A percentile compares a stretch with the other conserved stretches of the same genome.
Evolutionary conservation across 2,329 filamentous ascomycete species (phyloP).

Genomic region (Fusarium duplospermum): DNA sequence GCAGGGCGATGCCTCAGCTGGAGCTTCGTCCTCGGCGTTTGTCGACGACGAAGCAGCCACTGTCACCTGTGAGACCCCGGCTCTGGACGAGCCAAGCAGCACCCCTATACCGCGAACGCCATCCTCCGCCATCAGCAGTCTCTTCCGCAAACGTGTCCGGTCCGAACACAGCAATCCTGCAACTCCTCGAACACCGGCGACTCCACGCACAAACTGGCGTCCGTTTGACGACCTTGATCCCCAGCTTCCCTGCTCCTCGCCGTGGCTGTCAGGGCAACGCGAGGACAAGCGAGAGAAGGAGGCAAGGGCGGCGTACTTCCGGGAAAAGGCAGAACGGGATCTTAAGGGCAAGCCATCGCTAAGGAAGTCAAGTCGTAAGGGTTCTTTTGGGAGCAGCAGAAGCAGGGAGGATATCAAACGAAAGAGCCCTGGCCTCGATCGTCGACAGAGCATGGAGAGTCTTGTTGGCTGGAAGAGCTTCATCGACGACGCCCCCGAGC

Average conservation of each 20-base stretch:
- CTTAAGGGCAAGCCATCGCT: slow-evolving; percentile 7
- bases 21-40: slow-evolving; percentile 5
- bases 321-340: slow-evolving; percentile 33
- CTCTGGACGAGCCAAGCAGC: slow-evolving; percentile 14
- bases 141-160: slow-evolving; percentile 44
- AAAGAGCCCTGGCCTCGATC: not conserved
- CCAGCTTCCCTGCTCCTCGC: slow-evolving; percentile 35
- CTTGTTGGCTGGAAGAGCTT: slow-evolving; percentile 40
- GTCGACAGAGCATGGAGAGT: slow-evolving; percentile 39
- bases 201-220: slow-evolving; percentile 39
- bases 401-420: slow-evolving; percentile 22
- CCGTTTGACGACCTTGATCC: slow-evolving; percentile 41
- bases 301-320: slow-evolving; percentile 38
- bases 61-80: slow-evolving; percentile 8
- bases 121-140: slow-evolving; percentile 36
- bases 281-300: slow-evolving; percentile 34
- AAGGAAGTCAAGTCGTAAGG: slow-evolving; percentile 16
- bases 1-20: slow-evolving; percentile 13
- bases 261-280: slow-evolving; percentile 37
- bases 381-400: slow-evolving; percentile 18
- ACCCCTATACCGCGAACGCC: slow-evolving; percentile 28
- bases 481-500: slow-evolving; percentile 38
- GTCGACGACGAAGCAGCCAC: not conserved
- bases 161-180: slow-evolving; percentile 29
- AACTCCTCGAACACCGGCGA: slow-evolving; percentile 34